Evolutionary conservation across 169 alveolate species (phyloP).

Genomic region (Haemoproteus tartakovskyi): DNA sequence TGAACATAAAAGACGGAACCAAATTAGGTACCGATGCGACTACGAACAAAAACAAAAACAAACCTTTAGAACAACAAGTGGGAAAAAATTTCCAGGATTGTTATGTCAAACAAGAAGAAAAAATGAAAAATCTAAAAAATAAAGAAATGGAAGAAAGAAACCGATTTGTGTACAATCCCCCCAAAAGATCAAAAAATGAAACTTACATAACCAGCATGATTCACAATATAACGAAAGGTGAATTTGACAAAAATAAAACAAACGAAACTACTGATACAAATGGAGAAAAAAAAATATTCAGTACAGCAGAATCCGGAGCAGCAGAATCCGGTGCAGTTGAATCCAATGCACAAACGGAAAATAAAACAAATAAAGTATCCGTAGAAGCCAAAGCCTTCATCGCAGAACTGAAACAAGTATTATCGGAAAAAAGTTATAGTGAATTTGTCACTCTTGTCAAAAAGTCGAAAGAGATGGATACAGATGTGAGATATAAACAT

Average conservation of each 20-base stretch:
- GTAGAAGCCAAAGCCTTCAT: conserved; percentile 42
- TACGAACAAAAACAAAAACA: neutral
- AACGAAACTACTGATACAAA: conserved; percentile 13
- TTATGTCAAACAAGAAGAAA: conserved; percentile 10
- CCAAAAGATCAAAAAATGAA: conserved; percentile 45
- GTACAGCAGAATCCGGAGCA: neutral
- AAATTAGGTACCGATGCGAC: neutral
- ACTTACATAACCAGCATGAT: conserved; percentile 61
- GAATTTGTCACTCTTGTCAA: conserved; percentile 24
- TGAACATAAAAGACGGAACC: too few relatives aligned
- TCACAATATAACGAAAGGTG: conserved; percentile 61
- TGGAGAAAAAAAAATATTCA: neutral
- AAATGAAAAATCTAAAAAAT: conserved; percentile 3
- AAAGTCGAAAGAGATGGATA: conserved; percentile 20
- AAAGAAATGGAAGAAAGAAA: conserved; percentile 14
- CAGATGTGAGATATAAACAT: conserved; percentile 32
- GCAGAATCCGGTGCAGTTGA: too few relatives aligned
- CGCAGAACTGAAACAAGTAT: conserved; percentile 16
- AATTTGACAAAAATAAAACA: conserved; percentile 25
- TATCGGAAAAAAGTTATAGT: conserved; percentile 17
- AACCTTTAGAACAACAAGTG: neutral
- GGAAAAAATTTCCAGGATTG: conserved; percentile 66
- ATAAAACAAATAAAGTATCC: neutral
- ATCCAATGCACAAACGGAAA: neutral
- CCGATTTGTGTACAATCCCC: conserved; percentile 38